Evolutionary conservation across 2,329 filamentous ascomycete genomes (phyloP).

Genomic region (Penicillium thymicola): DNA sequence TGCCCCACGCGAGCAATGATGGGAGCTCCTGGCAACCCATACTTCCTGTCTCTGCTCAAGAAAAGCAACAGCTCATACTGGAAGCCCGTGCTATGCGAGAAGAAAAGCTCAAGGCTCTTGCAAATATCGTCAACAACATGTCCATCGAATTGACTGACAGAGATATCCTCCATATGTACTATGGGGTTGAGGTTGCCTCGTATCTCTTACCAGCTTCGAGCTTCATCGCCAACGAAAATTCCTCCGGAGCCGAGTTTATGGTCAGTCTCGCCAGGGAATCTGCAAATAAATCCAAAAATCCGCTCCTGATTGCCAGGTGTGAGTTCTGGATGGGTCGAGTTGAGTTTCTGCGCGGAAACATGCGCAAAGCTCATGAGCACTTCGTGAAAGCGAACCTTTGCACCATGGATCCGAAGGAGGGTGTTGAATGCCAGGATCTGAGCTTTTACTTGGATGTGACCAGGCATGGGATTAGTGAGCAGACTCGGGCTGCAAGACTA

Average conservation of each 20-base stretch:
- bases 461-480: background rate
- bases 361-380: constrained; percentile 13
- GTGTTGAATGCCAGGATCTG: constrained; percentile 18
- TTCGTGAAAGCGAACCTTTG: constrained; percentile 21
- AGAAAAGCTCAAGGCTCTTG: background rate
- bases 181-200: background rate
- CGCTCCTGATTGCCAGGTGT: constrained; percentile 16
- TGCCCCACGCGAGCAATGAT: background rate
- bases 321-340: constrained; percentile 30
- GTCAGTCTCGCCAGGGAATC: constrained; percentile 5
- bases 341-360: constrained; percentile 15
- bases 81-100: background rate
- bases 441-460: constrained; percentile 7
- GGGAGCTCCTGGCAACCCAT: background rate
- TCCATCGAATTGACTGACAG: background rate
- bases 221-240: background rate
- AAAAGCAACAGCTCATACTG: background rate
- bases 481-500: background rate
- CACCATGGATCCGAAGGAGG: constrained; percentile 10
- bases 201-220: background rate
- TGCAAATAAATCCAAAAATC: constrained; percentile 3
- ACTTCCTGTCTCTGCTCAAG: background rate
- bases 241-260: constrained; percentile 7
- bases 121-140: background rate
- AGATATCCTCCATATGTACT: background rate